Evolutionary conservation across 805 yeast genomes (phyloP).

Genomic region (Sugiyamaella qingdaonensis): DNA sequence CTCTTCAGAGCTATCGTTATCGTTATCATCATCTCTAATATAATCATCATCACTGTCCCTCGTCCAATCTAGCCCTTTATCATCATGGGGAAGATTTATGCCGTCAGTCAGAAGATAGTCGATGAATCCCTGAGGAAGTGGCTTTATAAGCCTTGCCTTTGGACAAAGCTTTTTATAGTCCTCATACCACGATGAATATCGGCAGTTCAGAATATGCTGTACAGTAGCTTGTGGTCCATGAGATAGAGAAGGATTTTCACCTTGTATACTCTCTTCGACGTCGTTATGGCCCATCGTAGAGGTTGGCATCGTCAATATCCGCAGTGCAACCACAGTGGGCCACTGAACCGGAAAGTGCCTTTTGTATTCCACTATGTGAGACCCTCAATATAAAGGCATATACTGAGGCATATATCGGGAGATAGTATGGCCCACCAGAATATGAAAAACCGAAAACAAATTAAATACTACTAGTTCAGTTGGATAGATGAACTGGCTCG

Average conservation of each 20-base stretch:
- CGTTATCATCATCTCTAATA: conserved; percentile 28
- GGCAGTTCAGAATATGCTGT: conserved; percentile 46
- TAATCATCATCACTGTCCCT: conserved; percentile 41
- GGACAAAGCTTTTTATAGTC: conserved; percentile 48
- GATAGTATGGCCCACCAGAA: neutral
- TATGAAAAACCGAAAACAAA: neutral
- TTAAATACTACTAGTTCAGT: neutral
- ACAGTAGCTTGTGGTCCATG: conserved; percentile 15
- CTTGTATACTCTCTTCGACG: too few relatives aligned
- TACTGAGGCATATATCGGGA: too few relatives aligned
- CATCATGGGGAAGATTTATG: conserved; percentile 54
- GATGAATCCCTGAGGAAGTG: conserved; percentile 55
- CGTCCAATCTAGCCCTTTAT: conserved; percentile 50
- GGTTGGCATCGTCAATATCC: too few relatives aligned
- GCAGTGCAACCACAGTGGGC: too few relatives aligned
- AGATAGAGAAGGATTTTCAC: too few relatives aligned
- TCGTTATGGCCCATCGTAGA: too few relatives aligned
- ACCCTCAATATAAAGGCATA: too few relatives aligned
- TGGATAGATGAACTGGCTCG: too few relatives aligned
- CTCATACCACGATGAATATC: conserved; percentile 58
- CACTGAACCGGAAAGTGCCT: too few relatives aligned
- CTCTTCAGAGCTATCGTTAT: conserved; percentile 25
- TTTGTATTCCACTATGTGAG: too few relatives aligned
- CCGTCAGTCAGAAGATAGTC: conserved; percentile 65
- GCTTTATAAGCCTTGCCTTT: conserved; percentile 48